Conservation (phyloP, 1,139 yeast species). For the Spencermartinsiella ligniputridi region DNA sequence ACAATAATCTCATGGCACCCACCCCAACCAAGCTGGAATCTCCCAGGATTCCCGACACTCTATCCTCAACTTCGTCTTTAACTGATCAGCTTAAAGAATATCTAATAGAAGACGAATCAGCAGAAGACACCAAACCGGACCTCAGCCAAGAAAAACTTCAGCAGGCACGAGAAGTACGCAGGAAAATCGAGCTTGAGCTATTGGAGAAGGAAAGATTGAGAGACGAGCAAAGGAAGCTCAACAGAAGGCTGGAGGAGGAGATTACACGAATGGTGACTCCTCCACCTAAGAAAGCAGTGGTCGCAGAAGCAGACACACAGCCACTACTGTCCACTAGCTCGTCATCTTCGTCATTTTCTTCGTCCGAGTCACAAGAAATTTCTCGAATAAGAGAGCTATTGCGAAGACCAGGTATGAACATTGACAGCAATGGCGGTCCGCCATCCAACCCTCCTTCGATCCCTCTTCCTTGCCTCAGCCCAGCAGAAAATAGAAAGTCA, state of each 20-base stretch:
- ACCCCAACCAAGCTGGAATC: background rate
- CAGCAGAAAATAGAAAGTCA: background rate
- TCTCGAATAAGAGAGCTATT: background rate
- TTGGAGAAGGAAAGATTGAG: background rate
- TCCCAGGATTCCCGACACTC: background rate
- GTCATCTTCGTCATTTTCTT: background rate
- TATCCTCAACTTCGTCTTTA: constrained; percentile 14
- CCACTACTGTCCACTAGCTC: background rate
- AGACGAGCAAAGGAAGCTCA: background rate
- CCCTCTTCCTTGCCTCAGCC: background rate
- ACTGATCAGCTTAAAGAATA: constrained; percentile 18
- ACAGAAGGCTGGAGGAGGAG: background rate
- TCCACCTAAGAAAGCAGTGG: background rate
- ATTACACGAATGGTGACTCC: background rate
- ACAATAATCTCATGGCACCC: constrained; percentile 1
- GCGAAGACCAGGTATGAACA: background rate
- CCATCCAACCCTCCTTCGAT: background rate
- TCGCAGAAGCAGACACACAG: background rate
- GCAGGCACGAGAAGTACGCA: background rate
- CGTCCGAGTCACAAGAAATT: background rate
- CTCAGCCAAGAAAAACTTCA: background rate
- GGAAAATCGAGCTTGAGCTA: background rate
- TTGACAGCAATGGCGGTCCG: background rate
- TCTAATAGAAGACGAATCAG: constrained; percentile 3
- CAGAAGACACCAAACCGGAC: background rate